phyloP scores from a whole-genome alignment of 169 alveolate species.

The Plasmodium blacklocki region DNA sequence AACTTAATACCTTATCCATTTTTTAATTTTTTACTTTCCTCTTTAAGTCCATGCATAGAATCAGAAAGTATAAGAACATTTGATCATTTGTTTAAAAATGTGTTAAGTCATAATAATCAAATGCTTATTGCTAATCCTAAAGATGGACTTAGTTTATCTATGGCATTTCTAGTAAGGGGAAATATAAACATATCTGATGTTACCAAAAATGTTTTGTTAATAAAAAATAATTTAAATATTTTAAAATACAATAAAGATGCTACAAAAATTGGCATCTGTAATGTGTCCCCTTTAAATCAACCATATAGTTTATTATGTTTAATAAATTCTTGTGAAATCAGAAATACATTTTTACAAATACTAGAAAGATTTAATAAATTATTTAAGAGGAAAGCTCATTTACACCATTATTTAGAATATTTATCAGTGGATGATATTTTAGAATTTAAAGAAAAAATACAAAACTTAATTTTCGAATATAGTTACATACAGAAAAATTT shows the following conservation, averaged over 20 bases:
- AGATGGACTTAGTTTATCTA: conserved; percentile 90
- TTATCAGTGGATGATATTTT: conserved; percentile 48
- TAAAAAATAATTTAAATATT: conserved; percentile 89
- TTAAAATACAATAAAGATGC: conserved; percentile 94
- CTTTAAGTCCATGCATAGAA: conserved; percentile 87
- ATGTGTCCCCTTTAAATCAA: conserved; percentile 90
- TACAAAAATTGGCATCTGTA: conserved; percentile 92
- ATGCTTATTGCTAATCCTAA: conserved; percentile 87
- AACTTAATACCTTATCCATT: conserved; percentile 96
- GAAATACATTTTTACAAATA: conserved; percentile 84
- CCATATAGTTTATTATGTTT: conserved; percentile 90
- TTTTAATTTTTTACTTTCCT: conserved; percentile 90
- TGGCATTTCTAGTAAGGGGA: conserved; percentile 94
- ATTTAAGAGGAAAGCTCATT: conserved; percentile 91
- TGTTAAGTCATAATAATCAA: conserved; percentile 85
- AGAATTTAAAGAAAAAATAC: conserved; percentile 83
- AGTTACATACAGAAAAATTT: conserved; percentile 67
- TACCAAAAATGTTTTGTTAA: conserved; percentile 88
- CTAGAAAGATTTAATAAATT: conserved; percentile 88
- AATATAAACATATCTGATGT: conserved; percentile 91
- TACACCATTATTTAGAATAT: conserved; percentile 92
- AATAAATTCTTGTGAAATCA: conserved; percentile 90
- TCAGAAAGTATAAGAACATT: conserved; percentile 65
- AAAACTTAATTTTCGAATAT: conserved; percentile 81
- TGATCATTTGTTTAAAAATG: conserved; percentile 69